Base-by-base conservation (phyloP, 2,329 filamentous ascomycete genomes). In the Lasiodiplodia sp. region DNA sequence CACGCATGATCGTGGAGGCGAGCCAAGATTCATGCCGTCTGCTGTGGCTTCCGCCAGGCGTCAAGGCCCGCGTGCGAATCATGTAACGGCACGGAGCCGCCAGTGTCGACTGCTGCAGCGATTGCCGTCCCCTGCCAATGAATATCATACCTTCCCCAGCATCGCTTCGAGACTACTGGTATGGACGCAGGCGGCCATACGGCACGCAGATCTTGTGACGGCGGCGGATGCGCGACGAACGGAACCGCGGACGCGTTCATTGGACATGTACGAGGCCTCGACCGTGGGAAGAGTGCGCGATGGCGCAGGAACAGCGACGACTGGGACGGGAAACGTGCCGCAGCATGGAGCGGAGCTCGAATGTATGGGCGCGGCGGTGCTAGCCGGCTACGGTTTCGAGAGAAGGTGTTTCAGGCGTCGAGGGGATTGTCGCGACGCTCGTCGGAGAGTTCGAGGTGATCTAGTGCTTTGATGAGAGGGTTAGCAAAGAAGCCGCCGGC, bases 1-100 rank as follows among this genome's bases (percentile, higher is more conserved):
- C 14, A 51, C 40, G 58, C 58, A 63, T 63, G 58, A 63, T 63
- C 58, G 58, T 49, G 58, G 58, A 63, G 40, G 58, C 58, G 31
- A 63, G 58, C 58, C 58, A 63, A 63, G 58, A 51, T 63, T 49
- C 58, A 63, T 63, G 58, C 58, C 23, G 31, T 34, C 58, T 40
- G 58, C 11, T 21, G 57, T 60, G 58, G 58, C 40, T 49, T n/a
- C 16, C 37, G 25, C 37, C 25, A 51, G 57, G 40, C 47, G 49
- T 18, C 40, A 28, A 31, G 57, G 23, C 37, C 57, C n/a, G 10
- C 57, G 28, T n/a, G 38, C 21, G 11, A 12, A 14, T 12, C 40
- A 63, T 28, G 58, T 51, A 28, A 21, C 58, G 25, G 14, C n/a
- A 23, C 34, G 53, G 18, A 37, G 28, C 53, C 53, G 34, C 23